Evolutionary conservation across 805 yeast species (phyloP), one percentile per base, ranked within the genome.

Genomic region (Debaryomyces hansenii): DNA sequence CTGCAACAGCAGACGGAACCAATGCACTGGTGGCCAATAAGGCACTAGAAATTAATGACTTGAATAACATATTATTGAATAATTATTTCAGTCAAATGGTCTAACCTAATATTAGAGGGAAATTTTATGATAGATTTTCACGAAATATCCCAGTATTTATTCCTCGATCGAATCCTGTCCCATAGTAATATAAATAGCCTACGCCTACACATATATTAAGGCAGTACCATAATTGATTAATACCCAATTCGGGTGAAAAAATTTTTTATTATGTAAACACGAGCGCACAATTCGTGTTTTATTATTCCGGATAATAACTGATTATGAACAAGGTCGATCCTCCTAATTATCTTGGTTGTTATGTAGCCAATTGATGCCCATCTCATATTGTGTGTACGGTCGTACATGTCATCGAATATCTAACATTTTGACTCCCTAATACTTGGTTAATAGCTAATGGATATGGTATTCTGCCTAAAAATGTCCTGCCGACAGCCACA

Each of bases 11-110:
- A n/a, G 59, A 47, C 11, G 48, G 37, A 12, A 47, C 21, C 20
- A 44, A 48, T 29, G 29, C 51, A 40, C 49, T 54, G 42, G 50
- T 55, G 34, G 60, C 50, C 42, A 61, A 40, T 16, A 61, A 42
- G 15, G 66, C 64, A 44, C 64, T 46, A 38, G 66, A 49, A 44
- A 63, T 45, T 45, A 68, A 49, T 27, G 68, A 60, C 44, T 62
- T 63, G 60, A 69, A 63, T 53, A 71, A 59, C 75, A 69, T 69
- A 15, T 31, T 14, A 12, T n/a, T 31, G 8, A 44, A 32, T 9
- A 29, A 28, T 15, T 28, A 20, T 15, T 31, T 14, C 34, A 6
- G 27, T 24, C 27, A 24, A 24, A 24, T 24, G 27, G 27, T 24
- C 5, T 24, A 24, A 24, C 27, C 27, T 24, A 9, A 24, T 7